phyloP scores from a whole-genome alignment of 345 rosid genomes.

The Eucalyptus grandis region DNA sequence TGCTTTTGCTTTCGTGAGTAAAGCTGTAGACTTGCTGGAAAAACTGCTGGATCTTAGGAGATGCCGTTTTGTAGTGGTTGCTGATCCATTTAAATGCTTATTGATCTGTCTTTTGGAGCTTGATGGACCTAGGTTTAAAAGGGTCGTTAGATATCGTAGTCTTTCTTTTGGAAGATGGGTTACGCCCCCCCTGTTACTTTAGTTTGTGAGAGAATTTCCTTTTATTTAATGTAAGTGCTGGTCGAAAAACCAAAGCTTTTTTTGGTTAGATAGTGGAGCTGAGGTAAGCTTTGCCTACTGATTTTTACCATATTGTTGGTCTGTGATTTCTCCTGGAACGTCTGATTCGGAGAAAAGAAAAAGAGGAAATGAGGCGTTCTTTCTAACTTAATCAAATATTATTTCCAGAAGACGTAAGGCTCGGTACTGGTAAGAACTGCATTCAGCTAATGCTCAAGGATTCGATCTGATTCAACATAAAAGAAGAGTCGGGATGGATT shows the following conservation, averaged over 20 bases:
- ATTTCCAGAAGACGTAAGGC: not conserved
- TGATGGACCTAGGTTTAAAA: not conserved
- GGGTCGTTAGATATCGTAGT: not conserved
- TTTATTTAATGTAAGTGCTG: not conserved
- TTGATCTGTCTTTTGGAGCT: not conserved
- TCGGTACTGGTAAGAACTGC: not conserved
- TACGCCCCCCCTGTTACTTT: not conserved
- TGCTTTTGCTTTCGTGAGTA: not conserved
- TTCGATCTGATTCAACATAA: not conserved
- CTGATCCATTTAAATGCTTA: not conserved
- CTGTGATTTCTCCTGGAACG: not conserved
- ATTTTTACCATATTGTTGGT: not conserved
- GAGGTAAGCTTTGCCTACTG: not conserved
- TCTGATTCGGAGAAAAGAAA: not conserved
- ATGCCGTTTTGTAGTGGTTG: not conserved
- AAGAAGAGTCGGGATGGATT: constrained; percentile 36
- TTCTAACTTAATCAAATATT: not conserved
- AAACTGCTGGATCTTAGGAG: not conserved
- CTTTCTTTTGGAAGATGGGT: not conserved
- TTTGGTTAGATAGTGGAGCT: not conserved
- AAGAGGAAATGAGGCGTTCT: not conserved
- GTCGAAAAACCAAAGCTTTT: not conserved
- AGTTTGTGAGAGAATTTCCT: not conserved
- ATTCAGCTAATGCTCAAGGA: not conserved
- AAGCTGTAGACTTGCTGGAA: not conserved